phyloP scores from a whole-genome alignment of 2,329 filamentous ascomycete species.

The Exophiala sideris region DNA sequence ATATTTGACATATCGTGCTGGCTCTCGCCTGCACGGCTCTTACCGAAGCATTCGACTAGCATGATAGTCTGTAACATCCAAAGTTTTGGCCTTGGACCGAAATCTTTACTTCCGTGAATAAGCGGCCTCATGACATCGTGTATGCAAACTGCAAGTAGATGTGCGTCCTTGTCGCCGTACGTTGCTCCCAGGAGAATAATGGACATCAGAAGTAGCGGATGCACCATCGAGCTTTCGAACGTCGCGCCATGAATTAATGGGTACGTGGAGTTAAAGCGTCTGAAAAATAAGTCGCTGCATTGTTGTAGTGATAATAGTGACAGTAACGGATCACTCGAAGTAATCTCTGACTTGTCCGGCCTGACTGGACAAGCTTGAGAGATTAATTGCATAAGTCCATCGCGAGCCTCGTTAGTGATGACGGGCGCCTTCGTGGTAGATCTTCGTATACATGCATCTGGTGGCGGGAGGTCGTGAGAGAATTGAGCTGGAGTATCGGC shows the following conservation, averaged over 20 bases:
- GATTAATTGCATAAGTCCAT: slow-evolving; percentile 48
- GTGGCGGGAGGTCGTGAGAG: neutral
- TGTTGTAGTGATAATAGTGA: slow-evolving; percentile 50
- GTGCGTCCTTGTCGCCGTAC: slow-evolving; percentile 56
- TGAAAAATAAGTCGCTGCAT: slow-evolving; percentile 59
- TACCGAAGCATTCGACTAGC: slow-evolving; percentile 62
- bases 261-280: slow-evolving; percentile 58
- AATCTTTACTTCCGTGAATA: slow-evolving; percentile 55
- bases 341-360: slow-evolving; percentile 46
- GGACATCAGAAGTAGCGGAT: slow-evolving; percentile 53
- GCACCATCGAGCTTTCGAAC: slow-evolving; percentile 49
- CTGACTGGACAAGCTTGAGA: slow-evolving; percentile 47
- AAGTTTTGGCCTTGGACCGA: slow-evolving; percentile 56
- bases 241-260: slow-evolving; percentile 58
- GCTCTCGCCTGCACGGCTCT: slow-evolving; percentile 58
- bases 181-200: slow-evolving; percentile 59
- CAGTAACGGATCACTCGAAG: slow-evolving; percentile 51
- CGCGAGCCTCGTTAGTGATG: slow-evolving; percentile 35
- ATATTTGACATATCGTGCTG: slow-evolving; percentile 62
- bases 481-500: neutral
- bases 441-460: neutral
- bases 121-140: slow-evolving; percentile 58
- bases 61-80: slow-evolving; percentile 61
- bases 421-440: neutral
- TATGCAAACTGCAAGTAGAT: slow-evolving; percentile 59